A percentile compares a stretch with the other conserved stretches of the same genome.
Conservation (phyloP, 176 grass and related monocot species). For the barley (Hordeum vulgare) region MorexV3_pseudomolecules_assembly NC_058519.1:532416045-532416544, state of each 20-base stretch:
- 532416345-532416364: neutral
- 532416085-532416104: constrained; percentile 74
- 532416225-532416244: neutral
- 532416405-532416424: neutral
- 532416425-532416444: constrained; percentile 19
- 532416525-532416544: neutral
- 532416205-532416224: constrained; percentile 40
- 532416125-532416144: constrained; percentile 81
- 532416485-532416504: neutral
- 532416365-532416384: neutral
- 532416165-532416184: constrained; percentile 79
- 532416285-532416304: neutral
- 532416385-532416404: neutral
- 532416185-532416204: constrained; percentile 85
- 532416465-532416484: constrained; percentile 8
- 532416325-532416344: neutral
- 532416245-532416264: constrained; percentile 11
- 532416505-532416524: neutral
- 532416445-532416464: constrained; percentile 14
- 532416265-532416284: neutral
- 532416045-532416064: constrained; percentile 59
- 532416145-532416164: constrained; percentile 84
- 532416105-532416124: constrained; percentile 93
- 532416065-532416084: constrained; percentile 70
- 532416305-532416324: neutral